phyloP scores from a whole-genome alignment of 164 flowering plant genomes.

The Nymphaea colorata region DNA sequence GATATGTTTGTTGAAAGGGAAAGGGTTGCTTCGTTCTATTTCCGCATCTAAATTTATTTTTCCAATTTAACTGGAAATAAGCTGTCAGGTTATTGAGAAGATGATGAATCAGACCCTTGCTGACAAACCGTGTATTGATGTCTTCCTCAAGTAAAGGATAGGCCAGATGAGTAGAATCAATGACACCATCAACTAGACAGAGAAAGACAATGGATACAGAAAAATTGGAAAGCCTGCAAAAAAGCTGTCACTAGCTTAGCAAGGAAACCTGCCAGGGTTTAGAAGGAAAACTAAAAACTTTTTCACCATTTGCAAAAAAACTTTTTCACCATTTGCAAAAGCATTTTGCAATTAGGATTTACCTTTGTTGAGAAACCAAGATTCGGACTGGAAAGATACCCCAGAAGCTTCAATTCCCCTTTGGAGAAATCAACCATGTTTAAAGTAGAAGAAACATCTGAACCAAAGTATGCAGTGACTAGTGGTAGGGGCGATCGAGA shows the following conservation, averaged over 20 bases:
- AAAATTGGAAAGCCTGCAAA: conserved; percentile 81
- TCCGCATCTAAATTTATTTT: neutral
- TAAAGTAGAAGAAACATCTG: conserved; percentile 34
- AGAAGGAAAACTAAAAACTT: neutral
- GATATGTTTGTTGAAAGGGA: conserved; percentile 19
- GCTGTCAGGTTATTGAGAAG: conserved; percentile 51
- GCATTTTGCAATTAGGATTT: conserved; percentile 2
- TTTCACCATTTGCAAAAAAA: too few species aligned
- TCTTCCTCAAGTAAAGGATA: conserved; percentile 45
- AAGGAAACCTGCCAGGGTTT: neutral
- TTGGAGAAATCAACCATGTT: conserved; percentile 33
- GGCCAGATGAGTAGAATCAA: conserved; percentile 6
- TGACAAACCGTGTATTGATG: conserved; percentile 60
- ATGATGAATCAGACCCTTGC: conserved; percentile 78
- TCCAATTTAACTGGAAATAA: conserved; percentile 14
- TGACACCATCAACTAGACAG: neutral
- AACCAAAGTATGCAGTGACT: conserved; percentile 47
- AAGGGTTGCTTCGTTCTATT: neutral
- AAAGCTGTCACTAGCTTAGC: neutral
- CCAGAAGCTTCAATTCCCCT: conserved; percentile 51
- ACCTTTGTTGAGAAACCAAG: conserved; percentile 51
- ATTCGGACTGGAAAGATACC: conserved; percentile 51
- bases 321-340: neutral
- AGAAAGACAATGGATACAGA: conserved; percentile 64
- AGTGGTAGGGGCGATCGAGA: conserved; percentile 54